Conservation (phyloP, 306 rosid species). For the Vigna trinervia region DNA sequence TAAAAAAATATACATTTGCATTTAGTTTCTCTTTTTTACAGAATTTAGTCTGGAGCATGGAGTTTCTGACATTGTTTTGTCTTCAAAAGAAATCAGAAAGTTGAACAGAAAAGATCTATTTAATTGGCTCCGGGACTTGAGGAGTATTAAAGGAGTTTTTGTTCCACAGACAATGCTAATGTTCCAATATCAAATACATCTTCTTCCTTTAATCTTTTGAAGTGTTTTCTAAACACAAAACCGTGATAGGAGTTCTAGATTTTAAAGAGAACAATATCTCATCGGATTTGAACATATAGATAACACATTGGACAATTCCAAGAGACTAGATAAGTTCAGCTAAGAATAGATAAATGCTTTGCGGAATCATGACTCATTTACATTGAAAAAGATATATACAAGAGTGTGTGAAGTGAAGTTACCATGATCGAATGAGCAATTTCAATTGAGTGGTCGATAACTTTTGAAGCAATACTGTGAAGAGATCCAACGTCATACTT, state of each 20-base stretch:
- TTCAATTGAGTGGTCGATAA: constrained; percentile 30
- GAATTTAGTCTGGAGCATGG: not conserved
- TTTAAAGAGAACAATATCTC: no score
- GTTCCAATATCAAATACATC: no score
- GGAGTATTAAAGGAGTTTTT: no score
- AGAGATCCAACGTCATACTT: constrained; percentile 43
- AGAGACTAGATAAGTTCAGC: not conserved
- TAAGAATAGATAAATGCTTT: not conserved
- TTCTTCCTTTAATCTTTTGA: no score
- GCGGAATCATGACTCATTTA: not conserved
- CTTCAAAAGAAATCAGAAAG: no score
- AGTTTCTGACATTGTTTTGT: no score
- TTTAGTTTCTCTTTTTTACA: not conserved
- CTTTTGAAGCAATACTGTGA: constrained; percentile 41
- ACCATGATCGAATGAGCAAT: constrained; percentile 37
- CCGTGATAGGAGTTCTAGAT: no score
- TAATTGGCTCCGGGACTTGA: no score
- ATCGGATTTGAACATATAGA: no score
- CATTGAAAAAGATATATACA: not conserved
- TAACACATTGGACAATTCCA: not conserved
- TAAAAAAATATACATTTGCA: not conserved
- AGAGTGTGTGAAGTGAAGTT: constrained; percentile 5
- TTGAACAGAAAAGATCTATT: no score
- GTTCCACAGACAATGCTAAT: no score
- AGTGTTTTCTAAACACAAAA: no score